Base-by-base conservation (phyloP, 306 rosid species). In the Comarum palustre region DNA sequence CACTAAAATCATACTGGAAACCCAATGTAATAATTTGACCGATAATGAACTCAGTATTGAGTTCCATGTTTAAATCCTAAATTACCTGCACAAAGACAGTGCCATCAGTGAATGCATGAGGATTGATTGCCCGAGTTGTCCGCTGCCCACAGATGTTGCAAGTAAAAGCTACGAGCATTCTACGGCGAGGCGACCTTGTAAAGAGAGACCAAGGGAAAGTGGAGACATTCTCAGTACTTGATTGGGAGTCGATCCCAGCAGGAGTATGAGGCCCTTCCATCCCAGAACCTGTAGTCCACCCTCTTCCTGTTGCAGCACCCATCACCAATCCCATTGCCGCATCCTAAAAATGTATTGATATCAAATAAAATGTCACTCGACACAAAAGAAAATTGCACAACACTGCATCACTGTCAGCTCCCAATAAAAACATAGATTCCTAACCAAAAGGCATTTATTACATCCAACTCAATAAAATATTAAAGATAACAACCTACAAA, bases 121-220 rank as follows among this genome's bases (percentile, higher is more conserved):
- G 99, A 76, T 91, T 94, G 59, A 91, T 91, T 17, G 97, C 99
- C 14, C 99, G 86, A 0, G 96, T 91, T 32, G 99, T 94, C 79
- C 99, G 80, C 86, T 94, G 99, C 75, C 90, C 85, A 61, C 99
- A 94, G n/a, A 94, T 87, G 77, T 95, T 88, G 85, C 97, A 94
- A 41, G 97, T 91, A 77, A 94, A 94, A 78, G 97, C 91, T 8
- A 94, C 94, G 7, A 88, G 95, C 97, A 81, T 94, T 77, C 99
- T 90, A 51, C 99, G 84, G 55, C 97, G 88, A 16, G 99, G 99
- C 0, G 99, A 94, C 81, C 91, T 94, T 1, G 99, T 94, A 77
- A 94, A 91, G 60, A 94, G 93, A 60, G 99, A 94, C 99, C 99
- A 94, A 1, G 99, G 99, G 73, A 94, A 91, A 38, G 99, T 94